Evolutionary conservation across 768 basidiomycete species (phyloP), one percentile per base, ranked within the genome.

Genomic region (Royoungia palumana): DNA sequence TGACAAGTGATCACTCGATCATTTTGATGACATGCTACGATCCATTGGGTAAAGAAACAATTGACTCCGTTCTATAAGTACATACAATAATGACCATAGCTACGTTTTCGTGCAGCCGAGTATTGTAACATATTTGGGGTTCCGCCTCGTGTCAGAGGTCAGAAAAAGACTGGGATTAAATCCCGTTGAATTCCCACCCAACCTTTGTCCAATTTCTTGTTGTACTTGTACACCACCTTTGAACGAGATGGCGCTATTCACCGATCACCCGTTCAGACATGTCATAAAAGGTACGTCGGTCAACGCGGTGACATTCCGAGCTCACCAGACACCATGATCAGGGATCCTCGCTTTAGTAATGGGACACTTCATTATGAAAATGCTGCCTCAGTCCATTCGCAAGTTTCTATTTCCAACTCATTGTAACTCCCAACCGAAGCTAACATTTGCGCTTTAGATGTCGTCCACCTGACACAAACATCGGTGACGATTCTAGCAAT

Each of bases 391-490:
- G 4, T 65, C 58, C 8, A 57, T 70, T 37, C 67, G 67, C 49
- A 67, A 65, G 67, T 65, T 21, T 41, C 41, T 24, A 43, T 44
- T 49, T n/a, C 27, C 11, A 40, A 41, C 19, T 44, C 21, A 16
- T 46, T 52, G 20, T 38, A 39, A 24, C 14, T 46, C 9, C 13
- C n/a, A 48, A 58, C 32, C 53, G 37, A 66, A 5, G n/a, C 22
- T 44, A n/a, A n/a, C n/a, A n/a, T 41, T 48, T 30, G 35, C 45
- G 54, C 47, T 47, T 11, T 50, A 85, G 83, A 80, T 70, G 77
- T 80, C 34, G 69, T 85, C 56, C 81, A 84, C 56, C 62, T 85
- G 61, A 81, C 82, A 44, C 89, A 90, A 64, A 83, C 83, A n/a
- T 78, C 80, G 0, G 81, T 90, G 21, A 84, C 87, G 13, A 74